A percentile compares a stretch with the other conserved stretches of the same genome.
Conservation (phyloP, 805 yeast genomes). For the Saccharomycopsis fermentans region DNA sequence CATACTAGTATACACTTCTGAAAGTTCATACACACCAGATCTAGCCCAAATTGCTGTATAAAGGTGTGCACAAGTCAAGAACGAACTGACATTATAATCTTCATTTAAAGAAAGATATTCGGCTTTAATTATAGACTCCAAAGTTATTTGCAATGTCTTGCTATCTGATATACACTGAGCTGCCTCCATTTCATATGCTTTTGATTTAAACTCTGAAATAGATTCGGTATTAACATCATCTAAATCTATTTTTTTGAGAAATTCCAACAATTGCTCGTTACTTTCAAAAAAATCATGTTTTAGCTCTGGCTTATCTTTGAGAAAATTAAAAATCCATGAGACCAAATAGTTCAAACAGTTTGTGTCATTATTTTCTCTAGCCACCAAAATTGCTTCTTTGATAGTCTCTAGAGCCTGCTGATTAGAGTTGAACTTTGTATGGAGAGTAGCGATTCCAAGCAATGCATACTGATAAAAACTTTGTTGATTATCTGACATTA, state of each 20-base stretch:
- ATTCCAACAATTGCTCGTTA: constrained; percentile 57
- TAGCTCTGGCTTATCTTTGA: constrained; percentile 56
- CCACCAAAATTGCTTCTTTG: constrained; percentile 80
- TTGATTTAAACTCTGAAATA: constrained; percentile 30
- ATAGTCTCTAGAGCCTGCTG: constrained; percentile 67
- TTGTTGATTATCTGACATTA: constrained; percentile 56
- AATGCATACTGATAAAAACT: constrained; percentile 69
- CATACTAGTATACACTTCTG: constrained; percentile 37
- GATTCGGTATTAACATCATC: constrained; percentile 31
- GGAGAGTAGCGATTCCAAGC: constrained; percentile 59
- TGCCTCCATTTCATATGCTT: constrained; percentile 59
- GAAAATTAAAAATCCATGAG: constrained; percentile 64
- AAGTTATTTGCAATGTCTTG: constrained; percentile 32
- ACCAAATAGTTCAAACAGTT: constrained; percentile 61
- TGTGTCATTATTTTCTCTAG: constrained; percentile 74
- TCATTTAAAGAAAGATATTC: constrained; percentile 43
- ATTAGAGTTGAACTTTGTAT: constrained; percentile 56
- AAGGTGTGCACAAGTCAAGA: constrained; percentile 38
- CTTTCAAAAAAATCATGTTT: constrained; percentile 42
- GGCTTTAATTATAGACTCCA: constrained; percentile 51
- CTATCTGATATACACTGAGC: constrained; percentile 44
- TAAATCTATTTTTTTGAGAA: constrained; percentile 41
- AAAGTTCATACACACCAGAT: constrained; percentile 38
- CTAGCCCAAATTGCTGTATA: constrained; percentile 40
- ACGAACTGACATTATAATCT: constrained; percentile 28